Evolutionary conservation across 2,329 filamentous ascomycete genomes (phyloP).

Genomic region (Alternaria novae-zelandiae): DNA sequence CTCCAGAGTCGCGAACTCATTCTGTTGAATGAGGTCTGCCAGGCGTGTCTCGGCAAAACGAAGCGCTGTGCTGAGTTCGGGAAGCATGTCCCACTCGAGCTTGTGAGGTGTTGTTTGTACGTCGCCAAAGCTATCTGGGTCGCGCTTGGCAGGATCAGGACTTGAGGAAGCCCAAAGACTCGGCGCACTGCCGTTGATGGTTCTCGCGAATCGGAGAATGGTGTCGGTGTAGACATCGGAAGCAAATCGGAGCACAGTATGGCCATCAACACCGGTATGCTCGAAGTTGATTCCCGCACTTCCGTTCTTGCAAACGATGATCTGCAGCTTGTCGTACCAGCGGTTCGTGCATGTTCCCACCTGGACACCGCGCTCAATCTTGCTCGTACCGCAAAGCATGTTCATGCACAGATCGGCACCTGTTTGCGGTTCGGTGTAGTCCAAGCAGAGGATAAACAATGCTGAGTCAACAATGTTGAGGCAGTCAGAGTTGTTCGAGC

Average conservation of each 20-base stretch:
- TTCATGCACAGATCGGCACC: constrained; percentile 91
- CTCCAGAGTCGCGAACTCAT: constrained; percentile 92
- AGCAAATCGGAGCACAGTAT: constrained; percentile 94
- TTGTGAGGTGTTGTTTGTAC: constrained; percentile 95
- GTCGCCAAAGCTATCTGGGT: constrained; percentile 89
- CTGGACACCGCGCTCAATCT: constrained; percentile 91
- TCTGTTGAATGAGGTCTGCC: constrained; percentile 93
- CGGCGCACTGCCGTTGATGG: constrained; percentile 92
- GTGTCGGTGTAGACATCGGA: constrained; percentile 98
- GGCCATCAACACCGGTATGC: constrained; percentile 96
- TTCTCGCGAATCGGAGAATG: constrained; percentile 90
- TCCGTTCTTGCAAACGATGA: constrained; percentile 98
- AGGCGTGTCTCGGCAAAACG: constrained; percentile 95
- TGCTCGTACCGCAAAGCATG: constrained; percentile 95
- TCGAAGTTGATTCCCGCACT: constrained; percentile 99
- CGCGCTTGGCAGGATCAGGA: constrained; percentile 90
- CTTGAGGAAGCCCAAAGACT: constrained; percentile 90
- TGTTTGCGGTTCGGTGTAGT: constrained; percentile 85
- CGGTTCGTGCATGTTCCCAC: constrained; percentile 97
- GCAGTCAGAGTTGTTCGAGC: constrained; percentile 94
- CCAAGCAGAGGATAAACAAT: constrained; percentile 88
- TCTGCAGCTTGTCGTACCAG: constrained; percentile 99
- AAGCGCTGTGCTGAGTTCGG: constrained; percentile 87
- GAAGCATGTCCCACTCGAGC: constrained; percentile 95
- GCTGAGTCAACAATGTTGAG: constrained; percentile 95